These are phyloP conservation scores for Neonectria magnoliae DNA, from an alignment of 2,329 filamentous ascomycete species.

Conservation along the genomic window DNA sequence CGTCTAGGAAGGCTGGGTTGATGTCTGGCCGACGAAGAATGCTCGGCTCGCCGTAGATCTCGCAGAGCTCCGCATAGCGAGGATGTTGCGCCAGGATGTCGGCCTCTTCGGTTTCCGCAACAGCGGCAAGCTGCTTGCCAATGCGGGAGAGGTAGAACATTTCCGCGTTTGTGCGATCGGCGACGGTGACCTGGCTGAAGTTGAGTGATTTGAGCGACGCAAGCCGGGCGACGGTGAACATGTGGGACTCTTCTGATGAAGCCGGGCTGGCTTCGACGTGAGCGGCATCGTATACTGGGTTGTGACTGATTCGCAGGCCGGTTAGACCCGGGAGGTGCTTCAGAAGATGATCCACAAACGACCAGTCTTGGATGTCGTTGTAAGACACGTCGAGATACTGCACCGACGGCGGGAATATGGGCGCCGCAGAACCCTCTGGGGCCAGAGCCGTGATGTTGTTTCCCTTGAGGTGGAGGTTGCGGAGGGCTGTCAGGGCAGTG, in stretches of 20 bases:
- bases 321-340: conserved; percentile 76
- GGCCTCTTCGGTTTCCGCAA: conserved; percentile 62
- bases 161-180: conserved; percentile 87
- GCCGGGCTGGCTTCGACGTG: conserved; percentile 53
- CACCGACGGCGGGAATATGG: conserved; percentile 64
- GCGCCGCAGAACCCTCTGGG: conserved; percentile 37
- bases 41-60: conserved; percentile 76
- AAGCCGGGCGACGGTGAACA: conserved; percentile 85
- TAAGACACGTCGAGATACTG: conserved; percentile 78
- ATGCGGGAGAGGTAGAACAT: conserved; percentile 93
- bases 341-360: conserved; percentile 76
- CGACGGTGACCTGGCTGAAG: conserved; percentile 74
- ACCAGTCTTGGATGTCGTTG: conserved; percentile 76
- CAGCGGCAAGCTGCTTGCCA: conserved; percentile 74
- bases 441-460: conserved; percentile 70
- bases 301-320: conserved; percentile 83
- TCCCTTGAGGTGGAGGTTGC: conserved; percentile 76
- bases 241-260: conserved; percentile 82
- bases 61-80: conserved; percentile 78
- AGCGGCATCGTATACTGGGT: conserved; percentile 78
- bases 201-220: conserved; percentile 75
- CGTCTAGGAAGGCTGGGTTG: conserved; percentile 84
- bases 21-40: conserved; percentile 66
- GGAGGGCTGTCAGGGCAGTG: conserved; percentile 59
- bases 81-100: conserved; percentile 72